Percentiles rank a stretch among this genome's conserved stretches.
phyloP scores from a whole-genome alignment of 306 rosid genomes.

The Hippophae gyantsensis region DNA sequence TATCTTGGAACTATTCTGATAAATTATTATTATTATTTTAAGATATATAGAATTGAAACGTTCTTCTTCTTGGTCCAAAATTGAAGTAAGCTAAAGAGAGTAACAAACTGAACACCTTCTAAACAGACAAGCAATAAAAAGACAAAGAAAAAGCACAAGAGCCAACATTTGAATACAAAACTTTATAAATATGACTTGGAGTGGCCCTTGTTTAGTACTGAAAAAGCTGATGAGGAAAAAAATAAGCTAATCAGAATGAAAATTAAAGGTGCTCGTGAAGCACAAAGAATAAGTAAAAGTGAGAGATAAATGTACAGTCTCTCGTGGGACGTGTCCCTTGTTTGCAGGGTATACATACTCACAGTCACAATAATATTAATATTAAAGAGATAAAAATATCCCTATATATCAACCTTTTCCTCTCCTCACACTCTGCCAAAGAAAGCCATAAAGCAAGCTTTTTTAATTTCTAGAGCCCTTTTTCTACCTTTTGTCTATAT shows the following conservation, averaged over 20 bases:
- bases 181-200: slow-evolving; percentile 22
- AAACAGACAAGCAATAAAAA: slow-evolving; percentile 27
- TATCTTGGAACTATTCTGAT: slow-evolving; percentile 16
- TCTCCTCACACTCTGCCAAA: slow-evolving; percentile 25
- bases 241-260: slow-evolving; percentile 16
- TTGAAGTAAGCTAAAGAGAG: slow-evolving; percentile 16
- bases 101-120: slow-evolving; percentile 18
- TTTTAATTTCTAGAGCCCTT: too few relatives aligned
- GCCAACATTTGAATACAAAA: slow-evolving; percentile 30
- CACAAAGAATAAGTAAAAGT: slow-evolving; percentile 24
- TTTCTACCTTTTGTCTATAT: too few relatives aligned
- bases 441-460: slow-evolving; percentile 19
- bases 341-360: slow-evolving; percentile 50
- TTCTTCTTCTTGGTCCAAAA: slow-evolving; percentile 5
- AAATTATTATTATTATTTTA: slow-evolving; percentile 19
- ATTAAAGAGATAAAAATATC: too few relatives aligned
- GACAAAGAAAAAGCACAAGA: slow-evolving; percentile 37
- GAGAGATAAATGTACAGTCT: slow-evolving; percentile 2
- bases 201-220: slow-evolving; percentile 32
- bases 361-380: slow-evolving; percentile 1
- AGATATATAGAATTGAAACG: slow-evolving; percentile 11
- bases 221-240: slow-evolving; percentile 15
- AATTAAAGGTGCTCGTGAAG: slow-evolving; percentile 36
- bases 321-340: slow-evolving; percentile 63
- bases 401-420: slow-evolving; percentile 29